Conservation (phyloP, 495 filamentous ascomycete species). For the Aspergillus saccharolyticus region DNA sequence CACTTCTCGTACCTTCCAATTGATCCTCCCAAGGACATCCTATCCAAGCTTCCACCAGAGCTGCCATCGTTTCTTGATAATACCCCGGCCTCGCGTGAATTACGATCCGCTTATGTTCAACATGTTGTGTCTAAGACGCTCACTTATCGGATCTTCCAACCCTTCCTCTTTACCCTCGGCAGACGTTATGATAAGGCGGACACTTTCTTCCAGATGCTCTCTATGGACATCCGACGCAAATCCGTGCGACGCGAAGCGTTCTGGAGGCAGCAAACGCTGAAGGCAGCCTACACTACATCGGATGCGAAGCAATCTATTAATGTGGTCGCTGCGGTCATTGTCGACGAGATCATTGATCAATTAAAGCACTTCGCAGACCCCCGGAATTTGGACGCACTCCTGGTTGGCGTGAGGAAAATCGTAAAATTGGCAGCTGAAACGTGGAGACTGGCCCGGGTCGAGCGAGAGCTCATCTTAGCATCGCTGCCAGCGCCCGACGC, state of each 20-base stretch:
- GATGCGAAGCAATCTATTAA: slow-evolving; percentile 59
- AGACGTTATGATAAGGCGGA: slow-evolving; percentile 58
- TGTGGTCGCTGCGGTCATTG: slow-evolving; percentile 54
- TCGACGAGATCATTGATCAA: slow-evolving; percentile 56
- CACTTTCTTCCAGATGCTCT: slow-evolving; percentile 57
- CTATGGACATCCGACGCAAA: slow-evolving; percentile 57
- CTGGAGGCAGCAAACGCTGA: slow-evolving; percentile 60
- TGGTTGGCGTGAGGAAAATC: slow-evolving; percentile 48
- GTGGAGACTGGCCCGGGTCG: slow-evolving; percentile 59
- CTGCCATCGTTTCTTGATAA: slow-evolving; percentile 54
- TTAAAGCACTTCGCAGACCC: slow-evolving; percentile 56
- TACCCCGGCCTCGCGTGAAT: slow-evolving; percentile 45
- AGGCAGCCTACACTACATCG: slow-evolving; percentile 58
- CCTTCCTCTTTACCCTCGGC: slow-evolving; percentile 60
- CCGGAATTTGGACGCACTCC: slow-evolving; percentile 48
- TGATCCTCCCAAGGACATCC: slow-evolving; percentile 48
- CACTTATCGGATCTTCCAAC: slow-evolving; percentile 59
- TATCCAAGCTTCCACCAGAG: slow-evolving; percentile 49
- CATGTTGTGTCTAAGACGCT: slow-evolving; percentile 56
- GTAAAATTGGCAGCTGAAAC: slow-evolving; percentile 62
- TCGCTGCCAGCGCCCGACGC: slow-evolving; percentile 47
- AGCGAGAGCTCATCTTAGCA: slow-evolving; percentile 56
- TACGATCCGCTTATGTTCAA: slow-evolving; percentile 58
- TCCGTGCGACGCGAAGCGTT: slow-evolving; percentile 57
- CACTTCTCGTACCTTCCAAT: slow-evolving; percentile 55